Conservation (phyloP, 352 stramenopile genomes). For the Globisporangium iwayamae region DNA sequence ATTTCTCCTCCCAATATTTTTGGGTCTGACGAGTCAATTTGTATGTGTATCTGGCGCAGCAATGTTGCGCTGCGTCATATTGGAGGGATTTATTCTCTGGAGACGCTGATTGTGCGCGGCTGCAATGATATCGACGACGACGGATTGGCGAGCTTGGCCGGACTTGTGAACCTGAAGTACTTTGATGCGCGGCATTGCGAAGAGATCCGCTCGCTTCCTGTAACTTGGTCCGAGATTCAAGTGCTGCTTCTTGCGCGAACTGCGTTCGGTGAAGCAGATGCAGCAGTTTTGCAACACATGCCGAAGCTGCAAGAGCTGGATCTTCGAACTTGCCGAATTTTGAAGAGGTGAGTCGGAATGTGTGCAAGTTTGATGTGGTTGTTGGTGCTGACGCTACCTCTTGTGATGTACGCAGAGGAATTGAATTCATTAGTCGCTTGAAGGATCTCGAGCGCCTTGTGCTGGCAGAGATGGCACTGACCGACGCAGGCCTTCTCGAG, state of each 20-base stretch:
- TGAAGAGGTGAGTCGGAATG: constrained; percentile 47
- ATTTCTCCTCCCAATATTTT: background rate
- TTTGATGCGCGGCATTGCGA: constrained; percentile 73
- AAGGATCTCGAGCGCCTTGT: constrained; percentile 48
- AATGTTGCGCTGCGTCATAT: constrained; percentile 30
- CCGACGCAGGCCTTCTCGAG: constrained; percentile 48
- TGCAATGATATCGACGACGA: constrained; percentile 35
- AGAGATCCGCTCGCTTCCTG: constrained; percentile 43
- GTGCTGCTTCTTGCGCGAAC: constrained; percentile 60
- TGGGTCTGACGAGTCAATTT: background rate
- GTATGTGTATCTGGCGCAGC: constrained; percentile 15
- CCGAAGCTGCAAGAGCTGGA: constrained; percentile 58
- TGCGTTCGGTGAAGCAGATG: constrained; percentile 59
- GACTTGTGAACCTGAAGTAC: constrained; percentile 37
- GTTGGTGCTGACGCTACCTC: background rate
- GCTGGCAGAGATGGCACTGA: constrained; percentile 57
- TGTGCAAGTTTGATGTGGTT: background rate
- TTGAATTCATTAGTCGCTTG: constrained; percentile 68
- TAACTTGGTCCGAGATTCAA: constrained; percentile 48
- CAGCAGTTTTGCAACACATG: constrained; percentile 50
- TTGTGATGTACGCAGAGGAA: constrained; percentile 25
- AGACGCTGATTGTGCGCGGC: constrained; percentile 45
- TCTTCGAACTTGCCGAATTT: constrained; percentile 56
- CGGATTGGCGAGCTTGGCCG: constrained; percentile 27
- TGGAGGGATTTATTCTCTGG: constrained; percentile 28